Evolutionary conservation across 768 basidiomycete genomes (phyloP).

Genomic region (Hypholoma sublateritium): DNA sequence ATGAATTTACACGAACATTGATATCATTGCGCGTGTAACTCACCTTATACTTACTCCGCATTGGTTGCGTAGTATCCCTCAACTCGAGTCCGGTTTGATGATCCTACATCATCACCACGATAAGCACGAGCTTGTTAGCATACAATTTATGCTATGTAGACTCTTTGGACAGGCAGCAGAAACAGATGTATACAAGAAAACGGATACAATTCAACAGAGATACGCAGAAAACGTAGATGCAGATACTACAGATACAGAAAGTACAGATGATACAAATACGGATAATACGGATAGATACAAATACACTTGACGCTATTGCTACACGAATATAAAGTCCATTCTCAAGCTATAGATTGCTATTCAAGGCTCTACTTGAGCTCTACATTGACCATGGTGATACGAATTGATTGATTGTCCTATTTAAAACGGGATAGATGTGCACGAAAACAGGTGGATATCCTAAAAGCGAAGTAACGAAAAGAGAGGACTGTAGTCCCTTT

Average conservation of each 20-base stretch:
- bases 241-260: not conserved
- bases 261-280: not conserved
- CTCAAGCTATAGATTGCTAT: not conserved
- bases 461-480: not conserved
- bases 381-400: not conserved
- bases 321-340: conserved; percentile 2
- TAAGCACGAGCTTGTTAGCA: no score
- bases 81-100: no score
- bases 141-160: no score
- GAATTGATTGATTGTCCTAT: conserved; percentile 6
- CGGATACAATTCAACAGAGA: no score
- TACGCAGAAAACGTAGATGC: not conserved
- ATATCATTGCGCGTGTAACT: no score
- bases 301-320: no score
- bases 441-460: conserved; percentile 1
- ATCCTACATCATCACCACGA: no score
- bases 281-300: not conserved
- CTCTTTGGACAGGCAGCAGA: no score
- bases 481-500: not conserved
- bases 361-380: not conserved
- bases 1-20: no score
- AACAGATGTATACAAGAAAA: no score
- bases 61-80: no score
- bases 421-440: not conserved
- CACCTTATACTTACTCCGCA: no score